phyloP scores from a whole-genome alignment of 768 basidiomycete genomes.

The Naganishia vaughanmartiniae region DNA sequence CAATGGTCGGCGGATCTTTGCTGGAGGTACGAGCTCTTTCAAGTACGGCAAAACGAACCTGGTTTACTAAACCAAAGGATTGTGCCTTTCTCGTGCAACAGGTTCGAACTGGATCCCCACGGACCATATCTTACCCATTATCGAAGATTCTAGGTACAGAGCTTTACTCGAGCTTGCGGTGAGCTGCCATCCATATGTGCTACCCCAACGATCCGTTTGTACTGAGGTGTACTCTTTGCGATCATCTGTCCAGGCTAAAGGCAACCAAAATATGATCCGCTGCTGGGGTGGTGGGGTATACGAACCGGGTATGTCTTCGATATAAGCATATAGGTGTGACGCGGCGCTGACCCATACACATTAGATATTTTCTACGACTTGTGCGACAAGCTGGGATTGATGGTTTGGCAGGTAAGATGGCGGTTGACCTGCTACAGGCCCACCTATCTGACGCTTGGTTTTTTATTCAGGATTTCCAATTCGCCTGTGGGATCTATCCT shows the following conservation, averaged over 20 bases:
- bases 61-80: neutral
- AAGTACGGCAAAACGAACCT: neutral
- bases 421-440: neutral
- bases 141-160: conserved; percentile 63
- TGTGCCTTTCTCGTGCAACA: neutral
- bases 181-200: neutral
- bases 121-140: conserved; percentile 78
- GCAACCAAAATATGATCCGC: conserved; percentile 92
- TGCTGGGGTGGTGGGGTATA: conserved; percentile 96
- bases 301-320: conserved; percentile 36
- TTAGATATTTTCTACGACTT: conserved; percentile 66
- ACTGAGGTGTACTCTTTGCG: neutral
- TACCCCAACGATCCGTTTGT: neutral
- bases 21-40: conserved; percentile 58
- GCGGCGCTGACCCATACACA: neutral
- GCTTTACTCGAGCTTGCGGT: conserved; percentile 79
- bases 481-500: conserved; percentile 90
- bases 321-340: neutral
- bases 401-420: conserved; percentile 73
- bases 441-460: no score
- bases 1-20: conserved; percentile 82
- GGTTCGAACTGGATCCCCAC: conserved; percentile 68
- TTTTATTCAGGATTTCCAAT: conserved; percentile 70
- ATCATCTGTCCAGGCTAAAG: conserved; percentile 54
- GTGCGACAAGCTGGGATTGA: conserved; percentile 62